Evolutionary conservation across 1,139 yeast species (phyloP).

Genomic region (Blastobotrys persicus): DNA sequence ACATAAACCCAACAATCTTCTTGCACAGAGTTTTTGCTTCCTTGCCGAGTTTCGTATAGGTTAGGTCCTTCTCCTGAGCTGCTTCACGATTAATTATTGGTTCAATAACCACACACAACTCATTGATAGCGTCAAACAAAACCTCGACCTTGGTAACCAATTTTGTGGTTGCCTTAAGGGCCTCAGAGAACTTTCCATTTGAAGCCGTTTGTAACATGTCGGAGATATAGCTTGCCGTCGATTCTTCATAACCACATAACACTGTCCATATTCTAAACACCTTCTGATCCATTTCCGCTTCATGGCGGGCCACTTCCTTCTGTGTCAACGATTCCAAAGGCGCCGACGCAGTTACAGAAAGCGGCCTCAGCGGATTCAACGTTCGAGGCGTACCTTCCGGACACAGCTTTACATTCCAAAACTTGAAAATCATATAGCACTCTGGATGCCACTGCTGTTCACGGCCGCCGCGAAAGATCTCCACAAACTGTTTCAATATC

Average conservation of each 20-base stretch:
- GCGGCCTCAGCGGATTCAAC: constrained; percentile 25
- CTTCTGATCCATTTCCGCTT: constrained; percentile 58
- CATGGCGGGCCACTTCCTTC: constrained; percentile 54
- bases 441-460: constrained; percentile 99
- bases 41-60: constrained; percentile 45
- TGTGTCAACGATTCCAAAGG: constrained; percentile 44
- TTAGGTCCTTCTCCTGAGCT: constrained; percentile 16
- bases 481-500: constrained; percentile 90
- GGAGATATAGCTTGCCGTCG: constrained; percentile 86
- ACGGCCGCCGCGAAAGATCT: constrained; percentile 86
- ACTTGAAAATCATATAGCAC: constrained; percentile 95
- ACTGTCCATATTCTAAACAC: constrained; percentile 86
- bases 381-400: constrained; percentile 30
- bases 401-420: constrained; percentile 78
- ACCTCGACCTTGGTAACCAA: constrained; percentile 74
- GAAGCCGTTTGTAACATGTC: constrained; percentile 90
- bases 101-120: constrained; percentile 30
- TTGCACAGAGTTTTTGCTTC: constrained; percentile 83
- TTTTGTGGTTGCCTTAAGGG: constrained; percentile 69
- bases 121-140: constrained; percentile 73
- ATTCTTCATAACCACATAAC: constrained; percentile 85
- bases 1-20: constrained; percentile 44
- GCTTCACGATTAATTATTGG: constrained; percentile 25
- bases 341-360: constrained; percentile 22
- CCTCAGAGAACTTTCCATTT: constrained; percentile 66